A percentile compares a stretch with the other conserved stretches of the same genome.
These are phyloP conservation scores for Vigna trinervia DNA, from an alignment of 306 rosid species.

Conservation along the genomic window DNA sequence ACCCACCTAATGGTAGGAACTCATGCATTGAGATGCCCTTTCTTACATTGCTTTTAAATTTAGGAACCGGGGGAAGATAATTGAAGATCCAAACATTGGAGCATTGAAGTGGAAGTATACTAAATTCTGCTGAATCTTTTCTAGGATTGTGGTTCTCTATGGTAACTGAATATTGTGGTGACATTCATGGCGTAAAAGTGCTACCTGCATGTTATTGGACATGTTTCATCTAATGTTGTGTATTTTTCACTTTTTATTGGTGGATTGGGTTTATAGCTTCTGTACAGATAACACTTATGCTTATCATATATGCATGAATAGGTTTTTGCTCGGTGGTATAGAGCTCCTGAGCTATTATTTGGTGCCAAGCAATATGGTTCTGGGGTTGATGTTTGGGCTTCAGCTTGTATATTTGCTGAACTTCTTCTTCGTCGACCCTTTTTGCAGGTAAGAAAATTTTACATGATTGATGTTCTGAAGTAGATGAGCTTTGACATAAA, in stretches of 20 bases:
- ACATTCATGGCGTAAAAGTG: slow-evolving; percentile 7
- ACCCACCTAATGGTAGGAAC: slow-evolving; percentile 4
- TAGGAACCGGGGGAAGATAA: neutral
- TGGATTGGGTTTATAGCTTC: slow-evolving; percentile 19
- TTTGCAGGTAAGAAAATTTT: slow-evolving; percentile 62
- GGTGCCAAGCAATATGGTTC: slow-evolving; percentile 91
- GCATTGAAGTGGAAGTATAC: neutral
- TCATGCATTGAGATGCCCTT: slow-evolving; percentile 1
- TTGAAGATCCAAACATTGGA: neutral
- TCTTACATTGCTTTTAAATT: neutral
- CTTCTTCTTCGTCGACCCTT: slow-evolving; percentile 88
- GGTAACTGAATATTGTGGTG: slow-evolving; percentile 12
- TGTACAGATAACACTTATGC: neutral
- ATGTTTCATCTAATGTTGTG: slow-evolving; percentile 18
- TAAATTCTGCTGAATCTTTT: slow-evolving; percentile 17
- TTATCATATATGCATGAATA: slow-evolving; percentile 40
- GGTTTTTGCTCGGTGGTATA: slow-evolving; percentile 97
- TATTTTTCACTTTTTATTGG: slow-evolving; percentile 11
- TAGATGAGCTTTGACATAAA: slow-evolving; percentile 6
- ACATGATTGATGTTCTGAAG: slow-evolving; percentile 20
- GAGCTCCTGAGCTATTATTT: slow-evolving; percentile 94
- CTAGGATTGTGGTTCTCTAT: slow-evolving; percentile 12
- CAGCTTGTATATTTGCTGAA: slow-evolving; percentile 90
- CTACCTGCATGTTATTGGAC: slow-evolving; percentile 36
- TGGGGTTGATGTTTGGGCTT: slow-evolving; percentile 97